Evolutionary conservation across 2,329 filamentous ascomycete genomes (phyloP).

Genomic region (Xylariaceae sp.): DNA sequence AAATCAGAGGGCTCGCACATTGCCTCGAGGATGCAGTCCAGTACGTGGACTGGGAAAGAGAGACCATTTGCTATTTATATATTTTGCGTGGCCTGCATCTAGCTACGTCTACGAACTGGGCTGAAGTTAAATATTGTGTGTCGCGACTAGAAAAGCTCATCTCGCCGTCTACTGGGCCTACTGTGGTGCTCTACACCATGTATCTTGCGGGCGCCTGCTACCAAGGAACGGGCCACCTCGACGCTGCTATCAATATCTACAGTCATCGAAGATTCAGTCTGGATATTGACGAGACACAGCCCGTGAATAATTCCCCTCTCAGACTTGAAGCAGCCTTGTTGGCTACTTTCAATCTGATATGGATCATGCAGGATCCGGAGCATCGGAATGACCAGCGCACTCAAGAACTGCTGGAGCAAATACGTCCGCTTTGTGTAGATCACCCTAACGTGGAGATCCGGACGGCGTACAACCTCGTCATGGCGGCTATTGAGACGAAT

Average conservation of each 20-base stretch:
- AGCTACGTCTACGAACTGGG: slow-evolving; percentile 66
- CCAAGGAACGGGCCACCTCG: slow-evolving; percentile 70
- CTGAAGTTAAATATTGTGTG: slow-evolving; percentile 54
- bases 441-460: slow-evolving; percentile 71
- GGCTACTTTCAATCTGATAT: slow-evolving; percentile 61
- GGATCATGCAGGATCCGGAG: slow-evolving; percentile 62
- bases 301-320: slow-evolving; percentile 42
- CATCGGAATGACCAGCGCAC: slow-evolving; percentile 55
- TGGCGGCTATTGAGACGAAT: slow-evolving; percentile 59
- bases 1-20: slow-evolving; percentile 39
- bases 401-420: slow-evolving; percentile 54
- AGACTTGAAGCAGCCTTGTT: slow-evolving; percentile 62
- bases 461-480: slow-evolving; percentile 70
- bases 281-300: slow-evolving; percentile 34
- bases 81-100: slow-evolving; percentile 66
- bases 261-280: slow-evolving; percentile 55
- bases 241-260: slow-evolving; percentile 63
- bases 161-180: slow-evolving; percentile 37
- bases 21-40: slow-evolving; percentile 53
- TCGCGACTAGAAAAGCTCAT: slow-evolving; percentile 45
- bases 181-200: slow-evolving; percentile 50
- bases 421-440: slow-evolving; percentile 61
- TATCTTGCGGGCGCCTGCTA: slow-evolving; percentile 73
- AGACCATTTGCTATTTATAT: slow-evolving; percentile 62
- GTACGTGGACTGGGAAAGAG: slow-evolving; percentile 58